Percentiles rank a stretch among this genome's conserved stretches.
Evolutionary conservation across 2,329 filamentous ascomycete genomes (phyloP).

Genomic region (Botrytis medusae): DNA sequence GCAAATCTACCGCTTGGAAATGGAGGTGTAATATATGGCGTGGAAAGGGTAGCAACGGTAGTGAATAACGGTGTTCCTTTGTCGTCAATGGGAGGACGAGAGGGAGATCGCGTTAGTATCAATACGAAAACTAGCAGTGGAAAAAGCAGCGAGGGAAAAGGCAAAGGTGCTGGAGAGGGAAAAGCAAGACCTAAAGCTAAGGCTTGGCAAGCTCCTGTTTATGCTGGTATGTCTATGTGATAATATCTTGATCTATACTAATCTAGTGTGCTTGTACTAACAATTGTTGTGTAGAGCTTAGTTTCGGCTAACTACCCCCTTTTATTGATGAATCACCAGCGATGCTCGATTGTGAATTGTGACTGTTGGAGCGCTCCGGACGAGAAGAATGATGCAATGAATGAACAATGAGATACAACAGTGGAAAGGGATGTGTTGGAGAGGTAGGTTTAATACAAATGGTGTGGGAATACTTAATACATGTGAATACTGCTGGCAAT

Average conservation of each 20-base stretch:
- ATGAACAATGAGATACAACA: not conserved
- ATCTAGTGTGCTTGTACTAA: slow-evolving; percentile 10
- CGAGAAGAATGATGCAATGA: not conserved
- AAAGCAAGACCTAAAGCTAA: slow-evolving; percentile 42
- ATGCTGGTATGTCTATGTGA: slow-evolving; percentile 40
- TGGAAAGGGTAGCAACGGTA: slow-evolving; percentile 29
- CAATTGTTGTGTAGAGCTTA: slow-evolving; percentile 4
- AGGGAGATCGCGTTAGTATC: slow-evolving; percentile 30
- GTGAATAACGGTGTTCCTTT: slow-evolving; percentile 21
- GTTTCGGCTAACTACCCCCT: slow-evolving; percentile 4
- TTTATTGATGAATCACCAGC: not conserved
- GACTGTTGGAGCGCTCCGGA: not conserved
- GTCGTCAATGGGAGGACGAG: slow-evolving; percentile 16
- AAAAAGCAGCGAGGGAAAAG: slow-evolving; percentile 33
- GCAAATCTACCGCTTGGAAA: slow-evolving; percentile 24
- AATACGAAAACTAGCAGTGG: slow-evolving; percentile 32
- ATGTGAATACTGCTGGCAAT: not conserved
- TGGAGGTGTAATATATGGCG: slow-evolving; percentile 32
- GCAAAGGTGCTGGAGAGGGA: slow-evolving; percentile 33
- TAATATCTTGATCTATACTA: not conserved
- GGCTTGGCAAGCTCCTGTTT: slow-evolving; percentile 45
- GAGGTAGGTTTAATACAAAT: not conserved
- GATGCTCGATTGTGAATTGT: not conserved
- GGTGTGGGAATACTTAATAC: not conserved
- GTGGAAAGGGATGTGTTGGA: not conserved